These are phyloP conservation scores for Tinospora cordifolia DNA, from an alignment of 164 flowering plant genomes.

Conservation along the genomic window DNA sequence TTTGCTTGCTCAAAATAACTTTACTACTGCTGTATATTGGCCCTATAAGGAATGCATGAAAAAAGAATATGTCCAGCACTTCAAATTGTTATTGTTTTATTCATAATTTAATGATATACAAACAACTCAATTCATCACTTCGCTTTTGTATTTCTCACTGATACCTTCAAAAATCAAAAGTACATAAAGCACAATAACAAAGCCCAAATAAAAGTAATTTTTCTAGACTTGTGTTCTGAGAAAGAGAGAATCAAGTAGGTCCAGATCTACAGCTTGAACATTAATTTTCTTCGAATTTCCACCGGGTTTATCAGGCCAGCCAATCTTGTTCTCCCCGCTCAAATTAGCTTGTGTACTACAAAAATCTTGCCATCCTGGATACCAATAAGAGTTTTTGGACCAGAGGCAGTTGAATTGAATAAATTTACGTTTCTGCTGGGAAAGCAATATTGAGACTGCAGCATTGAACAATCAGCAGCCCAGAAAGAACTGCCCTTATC, in stretches of 20 bases:
- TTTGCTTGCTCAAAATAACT: neutral
- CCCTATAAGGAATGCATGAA: neutral
- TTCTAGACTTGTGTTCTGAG: neutral
- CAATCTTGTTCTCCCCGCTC: neutral
- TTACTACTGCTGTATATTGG: neutral
- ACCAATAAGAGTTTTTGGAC: neutral
- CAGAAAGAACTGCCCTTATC: neutral
- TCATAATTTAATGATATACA: slow-evolving; percentile 3
- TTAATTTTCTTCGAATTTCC: neutral
- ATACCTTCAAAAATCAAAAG: neutral
- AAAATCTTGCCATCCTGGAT: neutral
- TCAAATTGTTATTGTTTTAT: neutral
- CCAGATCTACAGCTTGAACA: neutral
- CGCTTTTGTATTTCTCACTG: neutral
- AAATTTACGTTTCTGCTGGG: neutral
- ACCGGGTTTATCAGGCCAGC: neutral
- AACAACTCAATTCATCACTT: neutral
- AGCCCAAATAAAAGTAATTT: neutral
- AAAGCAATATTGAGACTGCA: neutral
- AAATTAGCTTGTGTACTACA: neutral
- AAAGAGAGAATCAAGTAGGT: neutral
- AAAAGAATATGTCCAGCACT: neutral
- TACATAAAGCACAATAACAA: slow-evolving; percentile 3
- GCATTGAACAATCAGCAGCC: neutral
- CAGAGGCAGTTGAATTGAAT: neutral